Evolutionary conservation across 176 grass and related monocot species (phyloP).

Genomic region (Hyparrhenia diplandra): DNA sequence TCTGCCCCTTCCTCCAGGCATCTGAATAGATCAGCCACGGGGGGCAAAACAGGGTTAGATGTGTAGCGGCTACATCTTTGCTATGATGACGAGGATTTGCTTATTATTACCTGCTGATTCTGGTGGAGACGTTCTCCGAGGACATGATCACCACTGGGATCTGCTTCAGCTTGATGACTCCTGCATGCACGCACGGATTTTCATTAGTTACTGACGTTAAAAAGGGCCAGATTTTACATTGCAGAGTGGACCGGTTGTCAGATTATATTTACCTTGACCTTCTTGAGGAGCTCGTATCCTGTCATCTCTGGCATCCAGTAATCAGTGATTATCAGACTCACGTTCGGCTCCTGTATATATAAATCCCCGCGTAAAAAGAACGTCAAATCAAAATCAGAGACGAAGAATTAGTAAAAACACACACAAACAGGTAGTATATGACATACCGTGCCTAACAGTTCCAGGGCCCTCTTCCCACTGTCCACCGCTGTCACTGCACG

Average conservation of each 20-base stretch:
- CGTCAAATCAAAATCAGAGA: background rate
- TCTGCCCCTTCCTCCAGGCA: constrained; percentile 90
- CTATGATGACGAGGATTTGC: background rate
- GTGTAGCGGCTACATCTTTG: background rate
- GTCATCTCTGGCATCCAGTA: constrained; percentile 99
- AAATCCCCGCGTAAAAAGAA: too few species aligned
- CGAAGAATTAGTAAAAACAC: background rate
- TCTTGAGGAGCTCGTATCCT: constrained; percentile 88
- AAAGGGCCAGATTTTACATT: background rate
- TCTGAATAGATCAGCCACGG: background rate
- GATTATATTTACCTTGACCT: constrained; percentile 60
- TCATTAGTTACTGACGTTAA: background rate
- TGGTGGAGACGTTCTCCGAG: constrained; percentile 77
- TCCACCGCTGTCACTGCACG: constrained; percentile 83
- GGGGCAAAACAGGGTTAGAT: background rate
- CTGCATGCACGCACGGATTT: constrained; percentile 16
- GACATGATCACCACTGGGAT: constrained; percentile 99
- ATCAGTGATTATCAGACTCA: constrained; percentile 94
- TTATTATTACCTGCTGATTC: constrained; percentile 50
- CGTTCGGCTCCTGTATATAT: constrained; percentile 61
- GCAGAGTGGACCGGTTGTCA: background rate
- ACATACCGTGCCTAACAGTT: constrained; percentile 67
- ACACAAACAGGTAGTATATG: background rate
- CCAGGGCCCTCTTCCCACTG: constrained; percentile 81
- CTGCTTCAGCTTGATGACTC: constrained; percentile 66